Percentiles rank a stretch among this genome's conserved stretches.
Evolutionary conservation across 1,284 basidiomycete species (phyloP).

Genomic region (Pseudozyma sp.): DNA sequence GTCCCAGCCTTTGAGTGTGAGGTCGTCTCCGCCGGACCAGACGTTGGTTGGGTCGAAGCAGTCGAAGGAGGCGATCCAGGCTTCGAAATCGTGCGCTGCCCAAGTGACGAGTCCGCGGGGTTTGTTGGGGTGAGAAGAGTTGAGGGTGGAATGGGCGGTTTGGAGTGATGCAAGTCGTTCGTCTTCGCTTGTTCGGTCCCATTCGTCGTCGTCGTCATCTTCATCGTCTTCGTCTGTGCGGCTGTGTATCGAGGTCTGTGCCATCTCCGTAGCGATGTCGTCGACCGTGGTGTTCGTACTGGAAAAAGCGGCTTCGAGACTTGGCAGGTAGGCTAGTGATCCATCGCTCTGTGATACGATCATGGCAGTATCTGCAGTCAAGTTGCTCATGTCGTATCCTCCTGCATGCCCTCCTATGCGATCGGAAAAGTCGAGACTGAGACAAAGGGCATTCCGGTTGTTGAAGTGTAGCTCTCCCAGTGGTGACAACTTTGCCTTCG

Average conservation of each 20-base stretch:
- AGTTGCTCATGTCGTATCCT: slow-evolving; percentile 11
- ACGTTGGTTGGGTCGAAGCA: slow-evolving; percentile 76
- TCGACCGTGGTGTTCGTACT: slow-evolving; percentile 1
- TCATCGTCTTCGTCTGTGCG: slow-evolving; percentile 9
- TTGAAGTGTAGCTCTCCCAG: slow-evolving; percentile 53
- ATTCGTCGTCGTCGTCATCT: slow-evolving; percentile 37
- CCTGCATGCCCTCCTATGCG: slow-evolving; percentile 26
- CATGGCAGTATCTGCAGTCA: slow-evolving; percentile 27
- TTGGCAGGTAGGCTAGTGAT: slow-evolving; percentile 57
- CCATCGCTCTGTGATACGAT: slow-evolving; percentile 67
- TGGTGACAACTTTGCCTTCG: slow-evolving; percentile 13
- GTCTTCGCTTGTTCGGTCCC: slow-evolving; percentile 35
- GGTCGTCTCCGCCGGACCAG: slow-evolving; percentile 95
- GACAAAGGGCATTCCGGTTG: slow-evolving; percentile 52
- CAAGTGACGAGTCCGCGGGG: slow-evolving; percentile 71
- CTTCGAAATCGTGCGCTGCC: slow-evolving; percentile 92
- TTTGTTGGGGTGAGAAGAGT: slow-evolving; percentile 15
- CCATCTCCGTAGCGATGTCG: neutral
- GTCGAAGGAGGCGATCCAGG: slow-evolving; percentile 93
- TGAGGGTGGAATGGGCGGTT: slow-evolving; percentile 20
- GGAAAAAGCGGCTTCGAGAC: slow-evolving; percentile 22
- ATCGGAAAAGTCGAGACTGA: slow-evolving; percentile 67
- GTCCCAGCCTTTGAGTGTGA: slow-evolving; percentile 92
- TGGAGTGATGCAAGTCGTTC: slow-evolving; percentile 18
- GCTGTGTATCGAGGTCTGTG: slow-evolving; percentile 15